A percentile compares a stretch with the other conserved stretches of the same genome.
These are phyloP conservation scores for Lepidopterella palustris DNA, from an alignment of 495 filamentous ascomycete species.

Conservation along the genomic window DNA sequence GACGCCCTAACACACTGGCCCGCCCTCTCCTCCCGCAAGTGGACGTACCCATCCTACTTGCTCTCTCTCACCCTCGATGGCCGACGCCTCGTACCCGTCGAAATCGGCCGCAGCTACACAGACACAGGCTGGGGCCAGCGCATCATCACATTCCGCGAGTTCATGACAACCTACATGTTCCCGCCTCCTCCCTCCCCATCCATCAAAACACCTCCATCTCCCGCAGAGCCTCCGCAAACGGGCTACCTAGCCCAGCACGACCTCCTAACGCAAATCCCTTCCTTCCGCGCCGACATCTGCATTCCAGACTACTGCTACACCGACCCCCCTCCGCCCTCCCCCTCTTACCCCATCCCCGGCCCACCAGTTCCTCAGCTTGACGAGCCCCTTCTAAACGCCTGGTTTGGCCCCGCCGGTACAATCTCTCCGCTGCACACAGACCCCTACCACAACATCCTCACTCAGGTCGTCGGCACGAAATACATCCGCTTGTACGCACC, in stretches of 20 bases:
- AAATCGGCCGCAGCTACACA: conserved; percentile 85
- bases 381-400: conserved; percentile 58
- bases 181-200: not conserved
- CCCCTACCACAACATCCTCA: conserved; percentile 86
- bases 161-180: conserved; percentile 56
- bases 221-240: not conserved
- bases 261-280: conserved; percentile 75
- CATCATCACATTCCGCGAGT: conserved; percentile 69
- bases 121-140: conserved; percentile 80
- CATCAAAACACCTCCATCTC: conserved; percentile 1
- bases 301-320: conserved; percentile 85
- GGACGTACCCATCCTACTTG: conserved; percentile 70
- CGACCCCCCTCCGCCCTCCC: conserved; percentile 41
- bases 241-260: conserved; percentile 91
- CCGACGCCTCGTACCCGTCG: conserved; percentile 74
- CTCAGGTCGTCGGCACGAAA: conserved; percentile 85
- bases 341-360: conserved; percentile 21
- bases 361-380: conserved; percentile 38
- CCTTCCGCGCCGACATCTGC: conserved; percentile 65
- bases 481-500: conserved; percentile 85
- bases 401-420: conserved; percentile 84
- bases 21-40: conserved; percentile 56
- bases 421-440: conserved; percentile 92
- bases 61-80: conserved; percentile 68
- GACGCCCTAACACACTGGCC: conserved; percentile 67